These are phyloP conservation scores for Botrytis medusae DNA, from an alignment of 2,329 filamentous ascomycete species.

Conservation along the genomic window DNA sequence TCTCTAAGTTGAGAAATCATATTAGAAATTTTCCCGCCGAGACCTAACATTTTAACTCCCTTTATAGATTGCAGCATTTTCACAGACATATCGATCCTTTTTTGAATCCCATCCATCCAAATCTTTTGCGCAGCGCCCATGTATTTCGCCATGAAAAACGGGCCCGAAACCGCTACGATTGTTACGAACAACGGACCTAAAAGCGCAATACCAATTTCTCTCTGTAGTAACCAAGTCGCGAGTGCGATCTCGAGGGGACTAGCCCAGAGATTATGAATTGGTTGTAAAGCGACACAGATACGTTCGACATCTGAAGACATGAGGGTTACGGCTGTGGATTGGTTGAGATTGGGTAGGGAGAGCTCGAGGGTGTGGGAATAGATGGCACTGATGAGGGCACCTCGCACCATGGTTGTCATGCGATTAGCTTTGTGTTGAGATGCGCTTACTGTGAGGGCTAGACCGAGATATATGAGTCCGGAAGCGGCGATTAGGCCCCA, in stretches of 20 bases:
- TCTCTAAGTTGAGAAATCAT: background rate
- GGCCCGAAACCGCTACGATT: background rate
- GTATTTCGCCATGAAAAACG: background rate
- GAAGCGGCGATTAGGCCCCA: slow-evolving; percentile 31
- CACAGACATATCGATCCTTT: background rate
- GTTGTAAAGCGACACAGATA: slow-evolving; percentile 22
- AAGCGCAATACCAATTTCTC: slow-evolving; percentile 36
- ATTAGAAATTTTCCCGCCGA: background rate
- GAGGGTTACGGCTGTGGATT: slow-evolving; percentile 43
- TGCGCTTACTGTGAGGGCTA: slow-evolving; percentile 27
- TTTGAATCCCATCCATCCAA: background rate
- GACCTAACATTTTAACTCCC: background rate
- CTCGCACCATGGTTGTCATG: slow-evolving; percentile 23
- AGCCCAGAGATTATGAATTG: slow-evolving; percentile 45
- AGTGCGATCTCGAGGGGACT: slow-evolving; percentile 42
- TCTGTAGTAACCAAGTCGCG: slow-evolving; percentile 42
- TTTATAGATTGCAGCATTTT: background rate
- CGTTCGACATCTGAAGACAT: slow-evolving; percentile 46
- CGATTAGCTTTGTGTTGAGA: slow-evolving; percentile 34
- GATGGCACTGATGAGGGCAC: background rate
- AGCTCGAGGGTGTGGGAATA: background rate
- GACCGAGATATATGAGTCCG: slow-evolving; percentile 29
- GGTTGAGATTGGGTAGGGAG: background rate
- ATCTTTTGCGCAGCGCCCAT: background rate
- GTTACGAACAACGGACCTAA: background rate